phyloP scores from a whole-genome alignment of 2,329 filamentous ascomycete species.

The Fusarium nisikadoi region DNA sequence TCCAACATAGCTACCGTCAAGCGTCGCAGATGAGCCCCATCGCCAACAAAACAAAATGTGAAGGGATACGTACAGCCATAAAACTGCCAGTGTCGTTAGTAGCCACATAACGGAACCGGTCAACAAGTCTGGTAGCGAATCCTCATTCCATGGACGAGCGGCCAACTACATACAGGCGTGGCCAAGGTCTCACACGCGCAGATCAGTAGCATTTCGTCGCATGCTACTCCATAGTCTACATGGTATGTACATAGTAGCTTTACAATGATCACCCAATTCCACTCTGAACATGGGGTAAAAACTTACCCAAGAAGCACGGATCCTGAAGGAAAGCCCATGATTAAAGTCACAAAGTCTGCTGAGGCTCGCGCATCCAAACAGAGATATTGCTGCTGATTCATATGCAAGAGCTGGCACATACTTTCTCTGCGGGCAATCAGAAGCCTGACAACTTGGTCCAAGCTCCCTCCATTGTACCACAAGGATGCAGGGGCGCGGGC shows the following conservation, averaged over 20 bases:
- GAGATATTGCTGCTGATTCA: constrained; percentile 10
- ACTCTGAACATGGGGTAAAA: constrained; percentile 23
- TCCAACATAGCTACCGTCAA: constrained; percentile 4
- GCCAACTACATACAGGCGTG: constrained; percentile 1
- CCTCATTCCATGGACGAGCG: constrained; percentile 11
- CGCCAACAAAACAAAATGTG: constrained; percentile 17
- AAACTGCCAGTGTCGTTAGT: constrained; percentile 19
- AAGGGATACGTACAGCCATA: background rate
- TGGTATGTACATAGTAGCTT: background rate
- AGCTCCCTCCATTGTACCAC: constrained; percentile 37
- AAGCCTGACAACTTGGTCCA: constrained; percentile 39
- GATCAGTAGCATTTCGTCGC: constrained; percentile 15
- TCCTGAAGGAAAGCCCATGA: background rate
- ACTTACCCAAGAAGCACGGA: constrained; percentile 21
- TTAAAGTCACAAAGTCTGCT: constrained; percentile 5
- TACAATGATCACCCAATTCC: constrained; percentile 26
- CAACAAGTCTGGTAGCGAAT: constrained; percentile 13
- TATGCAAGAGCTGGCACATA: constrained; percentile 27
- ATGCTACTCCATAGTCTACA: background rate
- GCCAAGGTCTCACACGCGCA: constrained; percentile 9
- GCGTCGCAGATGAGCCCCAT: constrained; percentile 22
- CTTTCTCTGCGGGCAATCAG: constrained; percentile 26
- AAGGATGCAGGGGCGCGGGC: constrained; percentile 44
- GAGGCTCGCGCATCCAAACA: background rate
- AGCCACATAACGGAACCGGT: constrained; percentile 1